These are phyloP conservation scores for Penicillium fimorum DNA, from an alignment of 495 filamentous ascomycete genomes.

Conservation along the genomic window DNA sequence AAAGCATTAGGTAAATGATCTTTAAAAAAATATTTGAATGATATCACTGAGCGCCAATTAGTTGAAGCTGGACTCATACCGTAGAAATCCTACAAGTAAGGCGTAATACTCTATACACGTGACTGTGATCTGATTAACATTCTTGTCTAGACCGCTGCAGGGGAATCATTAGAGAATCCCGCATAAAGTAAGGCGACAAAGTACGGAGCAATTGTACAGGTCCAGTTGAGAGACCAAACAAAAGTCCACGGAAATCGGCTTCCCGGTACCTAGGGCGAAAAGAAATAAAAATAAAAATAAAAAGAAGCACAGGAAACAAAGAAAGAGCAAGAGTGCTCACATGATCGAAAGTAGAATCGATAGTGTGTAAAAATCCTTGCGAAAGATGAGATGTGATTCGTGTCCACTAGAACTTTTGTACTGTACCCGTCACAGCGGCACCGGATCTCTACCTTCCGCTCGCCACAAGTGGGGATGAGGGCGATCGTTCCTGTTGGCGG, in stretches of 20 bases:
- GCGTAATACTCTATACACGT: not conserved
- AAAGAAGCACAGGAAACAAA: not conserved
- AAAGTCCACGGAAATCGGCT: constrained; percentile 6
- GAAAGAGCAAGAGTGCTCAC: constrained; percentile 27
- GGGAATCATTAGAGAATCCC: constrained; percentile 3
- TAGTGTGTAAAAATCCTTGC: constrained; percentile 28
- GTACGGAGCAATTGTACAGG: constrained; percentile 7
- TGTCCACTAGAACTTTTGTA: constrained; percentile 21
- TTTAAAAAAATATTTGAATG: not conserved
- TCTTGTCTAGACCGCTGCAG: constrained; percentile 6
- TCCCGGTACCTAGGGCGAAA: constrained; percentile 1
- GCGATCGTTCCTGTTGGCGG: constrained; percentile 27
- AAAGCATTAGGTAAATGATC: not conserved
- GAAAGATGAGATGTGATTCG: constrained; percentile 16
- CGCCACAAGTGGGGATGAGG: constrained; percentile 19
- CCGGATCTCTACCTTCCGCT: constrained; percentile 38
- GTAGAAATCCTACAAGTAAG: not conserved
- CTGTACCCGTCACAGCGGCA: constrained; percentile 44
- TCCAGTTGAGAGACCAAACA: constrained; percentile 9
- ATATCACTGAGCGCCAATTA: not conserved
- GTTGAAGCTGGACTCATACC: not conserved
- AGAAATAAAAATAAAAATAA: constrained; percentile 2
- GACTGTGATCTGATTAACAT: not conserved
- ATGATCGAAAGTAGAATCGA: constrained; percentile 32
- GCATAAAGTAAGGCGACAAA: constrained; percentile 12